A percentile compares a stretch with the other conserved stretches of the same genome.
Conservation (phyloP, 2,329 filamentous ascomycete genomes). For the Cadophora sp. region DNA sequence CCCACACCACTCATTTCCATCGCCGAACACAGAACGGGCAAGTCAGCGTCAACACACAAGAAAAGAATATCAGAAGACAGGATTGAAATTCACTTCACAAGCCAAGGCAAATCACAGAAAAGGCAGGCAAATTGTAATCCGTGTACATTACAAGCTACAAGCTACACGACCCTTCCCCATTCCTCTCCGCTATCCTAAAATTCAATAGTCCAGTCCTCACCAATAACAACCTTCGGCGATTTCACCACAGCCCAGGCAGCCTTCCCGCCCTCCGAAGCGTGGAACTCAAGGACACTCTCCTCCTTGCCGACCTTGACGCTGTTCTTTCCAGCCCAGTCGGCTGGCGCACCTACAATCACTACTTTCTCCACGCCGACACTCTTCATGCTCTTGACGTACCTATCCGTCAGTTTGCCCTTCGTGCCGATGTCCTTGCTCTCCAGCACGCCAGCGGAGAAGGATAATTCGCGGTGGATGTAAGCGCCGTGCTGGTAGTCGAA, state of each 20-base stretch:
- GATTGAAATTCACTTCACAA: no score
- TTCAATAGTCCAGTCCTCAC: conserved; percentile 62
- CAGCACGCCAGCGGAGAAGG: conserved; percentile 66
- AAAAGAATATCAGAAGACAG: no score
- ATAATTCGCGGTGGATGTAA: conserved; percentile 86
- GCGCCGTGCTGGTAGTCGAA: conserved; percentile 87
- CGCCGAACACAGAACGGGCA: no score
- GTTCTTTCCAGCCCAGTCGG: conserved; percentile 70
- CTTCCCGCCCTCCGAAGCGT: conserved; percentile 57
- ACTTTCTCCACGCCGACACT: conserved; percentile 83
- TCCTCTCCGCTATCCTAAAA: conserved; percentile 34
- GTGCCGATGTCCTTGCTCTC: conserved; percentile 70
- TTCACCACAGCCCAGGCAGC: conserved; percentile 69
- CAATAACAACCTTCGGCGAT: conserved; percentile 67
- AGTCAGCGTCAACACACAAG: no score
- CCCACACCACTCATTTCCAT: no score
- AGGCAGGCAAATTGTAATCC: background rate
- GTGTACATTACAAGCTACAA: background rate
- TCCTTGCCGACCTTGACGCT: conserved; percentile 63
- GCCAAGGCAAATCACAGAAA: no score
- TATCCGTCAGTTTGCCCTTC: conserved; percentile 66
- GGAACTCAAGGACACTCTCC: conserved; percentile 67
- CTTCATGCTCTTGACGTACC: conserved; percentile 81
- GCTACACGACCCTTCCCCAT: background rate
- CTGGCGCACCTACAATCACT: conserved; percentile 80